Evolutionary conservation across 495 filamentous ascomycete species (phyloP), one percentile per base, ranked within the genome.

Genomic region (Tuber microsphaerosporum): DNA sequence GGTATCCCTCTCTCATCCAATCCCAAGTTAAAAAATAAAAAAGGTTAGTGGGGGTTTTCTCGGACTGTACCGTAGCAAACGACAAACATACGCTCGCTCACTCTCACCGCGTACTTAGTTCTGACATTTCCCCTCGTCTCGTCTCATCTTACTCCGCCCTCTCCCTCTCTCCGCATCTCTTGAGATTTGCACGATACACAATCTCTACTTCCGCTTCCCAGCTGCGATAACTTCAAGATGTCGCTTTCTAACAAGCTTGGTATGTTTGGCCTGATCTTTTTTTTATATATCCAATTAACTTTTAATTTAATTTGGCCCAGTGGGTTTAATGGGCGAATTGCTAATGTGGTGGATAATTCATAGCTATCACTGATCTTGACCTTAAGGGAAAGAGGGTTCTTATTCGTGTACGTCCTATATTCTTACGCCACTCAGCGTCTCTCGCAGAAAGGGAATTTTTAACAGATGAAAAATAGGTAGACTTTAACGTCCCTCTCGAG

Each of bases 401-500:
- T 83, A 97, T 99, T 84, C 91, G 95, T 80, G 95, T 97, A 89
- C 81, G 92, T 88, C 72, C 22, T 70, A 65, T 39, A 41, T 73
- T 46, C 75, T 69, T 42, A 42, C 70, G 41, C 26, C 26, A 34
- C 77, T 70, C 22, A 43, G 41, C 17, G 5, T 31, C 26, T 45
- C 17, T 70, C 46, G 65, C 20, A n/a, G 22, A 51, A 39, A 42
- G 9, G 34, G 61, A 44, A 56, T 72, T 42, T 26, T 42, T 37
- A 61, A 34, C 17, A 45, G 41, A 26, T 69, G n/a, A 41, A 17
- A 79, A 45, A 68, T 82, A 97, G 94, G 94, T 99, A 81, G 95
- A 99, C 88, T 99, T 99, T 90, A 99, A 99, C 86, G 95, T 99
- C 71, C 95, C 95, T 79, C 93, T 97, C 84, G 92, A 98, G 83